A percentile compares a stretch with the other conserved stretches of the same genome.
Conservation (phyloP, 352 stramenopile species). For the Pythium pyrilobum region DNA sequence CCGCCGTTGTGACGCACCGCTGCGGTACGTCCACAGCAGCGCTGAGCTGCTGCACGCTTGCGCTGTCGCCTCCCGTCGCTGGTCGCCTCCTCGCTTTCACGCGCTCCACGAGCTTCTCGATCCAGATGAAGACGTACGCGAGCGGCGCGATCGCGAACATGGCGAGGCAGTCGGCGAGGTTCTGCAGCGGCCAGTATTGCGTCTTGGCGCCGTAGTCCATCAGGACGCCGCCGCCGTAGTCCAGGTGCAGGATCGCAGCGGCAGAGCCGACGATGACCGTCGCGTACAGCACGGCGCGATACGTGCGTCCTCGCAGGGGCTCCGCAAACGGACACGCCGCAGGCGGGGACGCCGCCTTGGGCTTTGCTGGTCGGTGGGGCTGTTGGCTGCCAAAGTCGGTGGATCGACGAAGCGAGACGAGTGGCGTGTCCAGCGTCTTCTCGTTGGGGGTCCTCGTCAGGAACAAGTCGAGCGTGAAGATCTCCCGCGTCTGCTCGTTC, state of each 20-base stretch:
- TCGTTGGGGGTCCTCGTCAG: constrained; percentile 18
- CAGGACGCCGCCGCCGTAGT: constrained; percentile 23
- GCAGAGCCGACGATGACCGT: constrained; percentile 15
- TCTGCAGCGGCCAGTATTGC: constrained; percentile 31
- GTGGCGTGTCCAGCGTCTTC: constrained; percentile 6
- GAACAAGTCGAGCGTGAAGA: constrained; percentile 24
- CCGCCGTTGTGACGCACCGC: background rate
- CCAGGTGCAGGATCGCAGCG: constrained; percentile 11
- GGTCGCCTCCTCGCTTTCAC: too few species aligned
- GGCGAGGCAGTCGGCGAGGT: constrained; percentile 22
- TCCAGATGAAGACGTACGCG: constrained; percentile 10
- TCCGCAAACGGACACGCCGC: constrained; percentile 20
- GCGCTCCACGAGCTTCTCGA: constrained; percentile 1
- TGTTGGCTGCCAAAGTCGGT: background rate
- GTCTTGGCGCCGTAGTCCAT: constrained; percentile 18
- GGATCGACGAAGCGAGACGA: background rate
- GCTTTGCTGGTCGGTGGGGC: background rate
- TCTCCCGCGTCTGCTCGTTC: background rate
- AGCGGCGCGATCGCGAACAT: constrained; percentile 18
- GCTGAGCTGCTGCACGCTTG: background rate
- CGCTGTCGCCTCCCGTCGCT: too few species aligned
- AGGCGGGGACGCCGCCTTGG: background rate
- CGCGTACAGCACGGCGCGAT: constrained; percentile 14
- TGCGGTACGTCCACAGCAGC: background rate
- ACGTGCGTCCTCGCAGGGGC: constrained; percentile 15